These are phyloP conservation scores for Irpex rosettiformis DNA, from an alignment of 1,284 basidiomycete genomes.

Conservation along the genomic window DNA sequence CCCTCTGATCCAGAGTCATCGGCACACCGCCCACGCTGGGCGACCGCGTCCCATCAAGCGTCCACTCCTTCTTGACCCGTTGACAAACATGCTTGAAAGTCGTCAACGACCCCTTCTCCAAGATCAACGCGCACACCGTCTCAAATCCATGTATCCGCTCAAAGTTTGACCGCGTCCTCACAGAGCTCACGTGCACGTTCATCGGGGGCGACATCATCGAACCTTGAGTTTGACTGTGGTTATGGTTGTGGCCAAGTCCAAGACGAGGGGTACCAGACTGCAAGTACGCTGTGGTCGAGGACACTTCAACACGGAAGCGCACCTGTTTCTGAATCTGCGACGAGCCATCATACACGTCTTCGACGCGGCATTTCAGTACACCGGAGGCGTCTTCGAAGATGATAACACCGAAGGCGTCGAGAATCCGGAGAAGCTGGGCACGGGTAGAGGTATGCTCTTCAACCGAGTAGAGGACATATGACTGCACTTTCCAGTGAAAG, in stretches of 20 bases:
- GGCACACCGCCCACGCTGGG: slow-evolving; percentile 16
- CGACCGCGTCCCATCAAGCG: slow-evolving; percentile 35
- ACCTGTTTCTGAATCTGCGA: slow-evolving; percentile 51
- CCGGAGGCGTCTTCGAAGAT: slow-evolving; percentile 51
- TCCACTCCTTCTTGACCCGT: slow-evolving; percentile 67
- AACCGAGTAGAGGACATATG: slow-evolving; percentile 66
- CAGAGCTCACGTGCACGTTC: slow-evolving; percentile 10
- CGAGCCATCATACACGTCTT: slow-evolving; percentile 48
- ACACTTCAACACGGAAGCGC: slow-evolving; percentile 62
- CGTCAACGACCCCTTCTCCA: slow-evolving; percentile 86
- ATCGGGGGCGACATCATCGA: slow-evolving; percentile 19
- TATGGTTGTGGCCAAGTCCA: too few relatives aligned
- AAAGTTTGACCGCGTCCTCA: slow-evolving; percentile 11
- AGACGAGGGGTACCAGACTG: slow-evolving; percentile 19
- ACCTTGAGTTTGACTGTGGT: slow-evolving; percentile 6
- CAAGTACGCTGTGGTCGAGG: slow-evolving; percentile 34
- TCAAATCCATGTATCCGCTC: slow-evolving; percentile 21
- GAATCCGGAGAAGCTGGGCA: slow-evolving; percentile 58
- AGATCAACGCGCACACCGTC: slow-evolving; percentile 53
- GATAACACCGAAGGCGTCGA: slow-evolving; percentile 64
- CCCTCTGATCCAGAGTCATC: slow-evolving; percentile 24
- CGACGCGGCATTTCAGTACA: slow-evolving; percentile 62
- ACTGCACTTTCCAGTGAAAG: slow-evolving; percentile 70
- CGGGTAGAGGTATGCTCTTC: slow-evolving; percentile 63
- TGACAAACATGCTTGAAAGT: slow-evolving; percentile 77